Percentiles rank a stretch among this genome's conserved stretches.
phyloP scores from a whole-genome alignment of 331 rosid species.

The Ulmus americana region DNA sequence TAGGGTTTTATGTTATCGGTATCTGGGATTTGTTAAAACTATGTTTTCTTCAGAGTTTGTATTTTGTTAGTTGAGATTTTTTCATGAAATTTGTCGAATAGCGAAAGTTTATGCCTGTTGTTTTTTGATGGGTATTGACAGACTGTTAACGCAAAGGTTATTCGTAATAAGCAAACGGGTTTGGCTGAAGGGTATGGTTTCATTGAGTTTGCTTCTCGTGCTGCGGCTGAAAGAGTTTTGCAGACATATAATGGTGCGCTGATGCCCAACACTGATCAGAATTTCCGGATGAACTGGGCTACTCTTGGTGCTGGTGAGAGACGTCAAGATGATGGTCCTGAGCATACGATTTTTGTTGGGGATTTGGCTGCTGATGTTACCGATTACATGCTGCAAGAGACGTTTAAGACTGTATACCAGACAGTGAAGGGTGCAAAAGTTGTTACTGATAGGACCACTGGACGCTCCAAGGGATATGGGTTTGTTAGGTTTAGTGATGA shows the following conservation, averaged over 20 bases:
- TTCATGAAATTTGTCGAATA: too few species aligned
- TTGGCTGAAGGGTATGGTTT: constrained; percentile 58
- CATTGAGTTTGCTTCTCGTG: constrained; percentile 42
- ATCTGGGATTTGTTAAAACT: not conserved
- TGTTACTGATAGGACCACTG: constrained; percentile 58
- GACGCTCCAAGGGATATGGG: constrained; percentile 63
- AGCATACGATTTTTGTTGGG: constrained; percentile 52
- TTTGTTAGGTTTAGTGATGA: constrained; percentile 61
- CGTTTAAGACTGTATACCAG: constrained; percentile 34
- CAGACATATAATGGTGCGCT: constrained; percentile 40
- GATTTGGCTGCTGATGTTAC: constrained; percentile 63
- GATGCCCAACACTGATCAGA: constrained; percentile 56
- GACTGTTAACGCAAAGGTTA: constrained; percentile 47
- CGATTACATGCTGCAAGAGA: constrained; percentile 51
- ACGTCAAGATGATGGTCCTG: constrained; percentile 59
- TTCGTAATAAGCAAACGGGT: constrained; percentile 52
- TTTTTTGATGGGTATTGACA: constrained; percentile 7
- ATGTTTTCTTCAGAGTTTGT: not conserved
- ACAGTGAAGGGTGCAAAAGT: constrained; percentile 63
- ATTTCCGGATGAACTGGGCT: constrained; percentile 59
- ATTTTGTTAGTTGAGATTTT: not conserved
- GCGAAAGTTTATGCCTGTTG: not conserved
- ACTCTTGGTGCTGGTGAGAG: constrained; percentile 60
- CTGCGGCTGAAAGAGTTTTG: constrained; percentile 41
- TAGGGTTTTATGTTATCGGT: not conserved